phyloP scores from a whole-genome alignment of 345 rosid genomes.

The Rhodomyrtus tomentosa region DNA sequence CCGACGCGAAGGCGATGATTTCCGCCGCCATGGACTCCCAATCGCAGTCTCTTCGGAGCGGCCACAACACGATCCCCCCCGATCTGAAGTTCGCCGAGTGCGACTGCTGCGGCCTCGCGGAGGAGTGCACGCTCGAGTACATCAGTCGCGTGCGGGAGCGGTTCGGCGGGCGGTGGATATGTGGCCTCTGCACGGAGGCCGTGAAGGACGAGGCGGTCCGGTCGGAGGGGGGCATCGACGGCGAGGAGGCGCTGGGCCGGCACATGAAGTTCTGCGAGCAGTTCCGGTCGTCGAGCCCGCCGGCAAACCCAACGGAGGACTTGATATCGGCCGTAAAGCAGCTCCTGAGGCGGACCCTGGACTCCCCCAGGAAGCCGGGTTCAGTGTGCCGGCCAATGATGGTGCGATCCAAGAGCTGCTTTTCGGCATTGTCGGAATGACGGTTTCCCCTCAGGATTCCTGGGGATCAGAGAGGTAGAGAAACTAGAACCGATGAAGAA shows the following conservation, averaged over 20 bases:
- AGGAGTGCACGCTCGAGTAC: slow-evolving; percentile 62
- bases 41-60: background rate
- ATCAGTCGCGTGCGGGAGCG: slow-evolving; percentile 37
- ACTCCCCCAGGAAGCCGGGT: slow-evolving; percentile 21
- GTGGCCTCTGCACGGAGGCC: slow-evolving; percentile 70
- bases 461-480: background rate
- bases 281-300: slow-evolving; percentile 23
- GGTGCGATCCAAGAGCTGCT: background rate
- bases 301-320: slow-evolving; percentile 17
- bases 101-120: slow-evolving; percentile 60
- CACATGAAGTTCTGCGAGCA: slow-evolving; percentile 50
- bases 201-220: slow-evolving; percentile 45
- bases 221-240: slow-evolving; percentile 19
- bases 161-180: slow-evolving; percentile 57
- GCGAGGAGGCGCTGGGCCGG: slow-evolving; percentile 45
- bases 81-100: slow-evolving; percentile 43
- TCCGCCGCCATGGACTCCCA: background rate
- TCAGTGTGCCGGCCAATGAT: background rate
- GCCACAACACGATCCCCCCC: background rate
- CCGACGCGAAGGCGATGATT: background rate
- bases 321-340: slow-evolving; percentile 31
- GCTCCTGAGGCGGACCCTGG: slow-evolving; percentile 25
- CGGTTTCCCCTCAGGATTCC: background rate
- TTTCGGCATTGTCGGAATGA: slow-evolving; percentile 3
- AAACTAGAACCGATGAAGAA: background rate